phyloP scores from a whole-genome alignment of 257 asterid genomes.

The Verbascum thapsus region DNA sequence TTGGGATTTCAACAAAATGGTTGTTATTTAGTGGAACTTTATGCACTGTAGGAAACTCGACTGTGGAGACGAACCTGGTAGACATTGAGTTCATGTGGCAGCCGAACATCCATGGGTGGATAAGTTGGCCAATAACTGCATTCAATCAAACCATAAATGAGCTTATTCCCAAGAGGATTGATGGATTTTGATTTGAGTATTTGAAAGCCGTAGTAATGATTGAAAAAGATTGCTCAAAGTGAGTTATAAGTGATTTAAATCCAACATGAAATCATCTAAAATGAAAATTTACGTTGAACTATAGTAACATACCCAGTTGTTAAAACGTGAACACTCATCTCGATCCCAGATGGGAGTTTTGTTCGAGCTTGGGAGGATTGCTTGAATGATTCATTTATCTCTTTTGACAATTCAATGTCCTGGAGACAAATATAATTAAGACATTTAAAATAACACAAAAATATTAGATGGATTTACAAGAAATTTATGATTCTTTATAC shows the following conservation, averaged over 20 bases:
- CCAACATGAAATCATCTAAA: too few species aligned
- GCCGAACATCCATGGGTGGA: constrained; percentile 97
- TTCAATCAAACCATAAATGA: constrained; percentile 21
- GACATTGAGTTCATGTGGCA: constrained; percentile 93
- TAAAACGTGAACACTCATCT: constrained; percentile 98
- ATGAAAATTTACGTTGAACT: not conserved
- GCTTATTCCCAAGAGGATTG: not conserved
- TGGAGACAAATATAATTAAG: constrained; percentile 37
- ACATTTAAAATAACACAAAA: not conserved
- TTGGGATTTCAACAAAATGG: constrained; percentile 7
- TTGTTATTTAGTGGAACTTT: constrained; percentile 17
- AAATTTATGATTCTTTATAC: too few species aligned
- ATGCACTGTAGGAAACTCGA: constrained; percentile 20
- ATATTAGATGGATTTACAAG: not conserved
- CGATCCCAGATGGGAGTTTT: constrained; percentile 97
- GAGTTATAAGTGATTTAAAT: too few species aligned
- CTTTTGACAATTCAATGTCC: constrained; percentile 95
- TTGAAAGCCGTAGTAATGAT: too few species aligned
- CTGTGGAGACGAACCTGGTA: constrained; percentile 68
- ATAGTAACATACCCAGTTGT: constrained; percentile 74
- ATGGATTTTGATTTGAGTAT: too few species aligned
- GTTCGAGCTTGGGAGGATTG: constrained; percentile 99
- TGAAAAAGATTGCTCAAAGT: too few species aligned
- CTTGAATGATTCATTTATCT: constrained; percentile 96
- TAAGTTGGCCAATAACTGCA: constrained; percentile 99